Conservation (phyloP, 768 basidiomycete genomes). For the Lactarius indigo region DNA sequence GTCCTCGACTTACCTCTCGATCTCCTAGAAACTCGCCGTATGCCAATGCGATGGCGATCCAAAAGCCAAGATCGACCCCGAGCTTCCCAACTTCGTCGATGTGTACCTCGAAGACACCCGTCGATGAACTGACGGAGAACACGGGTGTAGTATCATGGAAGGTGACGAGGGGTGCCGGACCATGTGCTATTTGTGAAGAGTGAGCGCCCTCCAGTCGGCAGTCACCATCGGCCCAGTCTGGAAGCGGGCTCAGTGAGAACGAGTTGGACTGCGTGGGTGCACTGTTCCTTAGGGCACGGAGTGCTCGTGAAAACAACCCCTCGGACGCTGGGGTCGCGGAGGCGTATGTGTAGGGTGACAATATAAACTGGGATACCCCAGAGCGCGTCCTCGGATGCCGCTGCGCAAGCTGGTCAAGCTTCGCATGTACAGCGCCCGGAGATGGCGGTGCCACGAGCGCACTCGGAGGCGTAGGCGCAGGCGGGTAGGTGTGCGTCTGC, state of each 20-base stretch:
- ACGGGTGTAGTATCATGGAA: conserved; percentile 74
- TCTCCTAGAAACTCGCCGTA: conserved; percentile 78
- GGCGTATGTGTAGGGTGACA: conserved; percentile 32
- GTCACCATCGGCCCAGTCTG: conserved; percentile 12
- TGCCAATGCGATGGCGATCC: conserved; percentile 69
- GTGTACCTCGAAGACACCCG: conserved; percentile 64
- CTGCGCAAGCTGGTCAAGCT: conserved; percentile 30
- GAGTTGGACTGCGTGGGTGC: conserved; percentile 20
- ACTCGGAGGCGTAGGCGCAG: conserved; percentile 32
- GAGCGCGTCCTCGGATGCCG: conserved; percentile 5
- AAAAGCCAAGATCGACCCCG: conserved; percentile 75
- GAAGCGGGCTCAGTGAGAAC: conserved; percentile 23
- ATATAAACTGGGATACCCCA: conserved; percentile 32
- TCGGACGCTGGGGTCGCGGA: conserved; percentile 25
- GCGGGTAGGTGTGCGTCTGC: conserved; percentile 37
- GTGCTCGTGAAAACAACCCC: conserved; percentile 31
- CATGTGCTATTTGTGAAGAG: conserved; percentile 22
- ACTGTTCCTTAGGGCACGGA: conserved; percentile 28
- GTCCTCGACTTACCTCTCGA: conserved; percentile 55
- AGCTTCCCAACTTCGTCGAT: conserved; percentile 49
- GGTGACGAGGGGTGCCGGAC: conserved; percentile 49
- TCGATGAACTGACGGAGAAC: conserved; percentile 52
- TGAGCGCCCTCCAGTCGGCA: neutral
- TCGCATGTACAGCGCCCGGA: conserved; percentile 31
- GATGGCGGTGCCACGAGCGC: conserved; percentile 31